Base-by-base conservation (phyloP, 208 protist species). In the Wallacemonas sp. region DNA sequence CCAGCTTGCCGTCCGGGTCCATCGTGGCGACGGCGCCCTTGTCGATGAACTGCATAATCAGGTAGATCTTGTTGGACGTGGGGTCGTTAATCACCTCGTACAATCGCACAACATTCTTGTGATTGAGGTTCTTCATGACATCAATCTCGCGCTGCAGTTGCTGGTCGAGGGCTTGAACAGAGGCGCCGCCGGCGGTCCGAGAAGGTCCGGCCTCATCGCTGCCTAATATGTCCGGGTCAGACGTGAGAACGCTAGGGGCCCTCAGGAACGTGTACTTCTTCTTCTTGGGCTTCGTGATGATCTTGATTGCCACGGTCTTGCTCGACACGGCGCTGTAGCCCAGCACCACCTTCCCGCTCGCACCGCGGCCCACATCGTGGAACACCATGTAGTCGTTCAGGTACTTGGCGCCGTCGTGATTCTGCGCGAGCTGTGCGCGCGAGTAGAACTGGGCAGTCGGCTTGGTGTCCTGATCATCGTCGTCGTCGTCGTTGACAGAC, bases 1-100 rank as follows among this genome's bases (percentile, higher is more conserved):
- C 55, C 11, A 55, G 26, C 7, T 26, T 23, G 23, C 63, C 61
- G 23, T 49, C 23, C 38, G 55, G 65, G 18, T 65, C 23, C 25
- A 84, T 57, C 28, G 50, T 61, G 20, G 36, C 67, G 48, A 85
- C 70, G 8, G 79, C 62, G 22, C 79, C 79, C 33, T 71, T 73
- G 42, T 81, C 67, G 33, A 81, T 73, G 61, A 92, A 96, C 72
- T 95, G 87, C 76, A 96, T 88, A 7, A 97, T 88, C n/a, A 96
- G 63, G 48, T 91, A 96, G 22, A 98, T 57, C 57, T 85, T 91
- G 45, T 96, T 86, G n/a, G 78, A 67, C 18, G 49, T 46, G 2
- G 85, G 89, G 68, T 98, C 96, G 61, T 98, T 90, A 49, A 98
- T 97, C 14, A 98, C 92, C 67, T 98, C 95, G 61, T 86, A 91